These are phyloP conservation scores for Boletus semigastroideus DNA, from an alignment of 1,284 basidiomycete genomes.

Conservation along the genomic window DNA sequence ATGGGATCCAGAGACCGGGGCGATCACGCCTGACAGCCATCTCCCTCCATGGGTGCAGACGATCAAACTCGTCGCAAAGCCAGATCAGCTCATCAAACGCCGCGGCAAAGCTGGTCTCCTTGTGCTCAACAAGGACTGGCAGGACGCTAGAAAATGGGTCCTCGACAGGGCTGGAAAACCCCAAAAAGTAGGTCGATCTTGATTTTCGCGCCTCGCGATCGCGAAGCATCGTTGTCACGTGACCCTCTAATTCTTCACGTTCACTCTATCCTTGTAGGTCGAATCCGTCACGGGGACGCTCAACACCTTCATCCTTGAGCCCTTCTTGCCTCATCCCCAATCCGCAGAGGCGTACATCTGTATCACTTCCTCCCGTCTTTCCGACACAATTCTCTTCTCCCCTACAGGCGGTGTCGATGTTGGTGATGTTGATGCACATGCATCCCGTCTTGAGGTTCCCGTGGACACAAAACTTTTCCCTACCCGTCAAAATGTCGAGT, in stretches of 20 bases:
- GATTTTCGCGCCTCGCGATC: slow-evolving; percentile 5
- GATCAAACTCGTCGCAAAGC: slow-evolving; percentile 89
- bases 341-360: slow-evolving; percentile 98
- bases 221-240: slow-evolving; percentile 3
- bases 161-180: slow-evolving; percentile 88
- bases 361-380: slow-evolving; percentile 94
- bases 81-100: slow-evolving; percentile 99
- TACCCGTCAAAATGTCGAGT: slow-evolving; percentile 73
- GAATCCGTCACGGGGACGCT: slow-evolving; percentile 93
- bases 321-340: slow-evolving; percentile 94
- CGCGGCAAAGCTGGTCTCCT: slow-evolving; percentile 97
- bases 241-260: slow-evolving; percentile 5
- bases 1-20: slow-evolving; percentile 83
- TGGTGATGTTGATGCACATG: slow-evolving; percentile 98
- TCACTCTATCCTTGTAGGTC: slow-evolving; percentile 53
- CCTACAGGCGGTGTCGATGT: slow-evolving; percentile 99
- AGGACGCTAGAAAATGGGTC: slow-evolving; percentile 87
- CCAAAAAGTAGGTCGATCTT: slow-evolving; percentile 62
- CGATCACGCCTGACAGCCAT: slow-evolving; percentile 76
- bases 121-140: slow-evolving; percentile 92
- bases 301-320: slow-evolving; percentile 98
- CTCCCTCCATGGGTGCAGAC: slow-evolving; percentile 86
- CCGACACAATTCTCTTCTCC: slow-evolving; percentile 97
- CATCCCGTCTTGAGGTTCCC: slow-evolving; percentile 85
- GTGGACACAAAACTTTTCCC: slow-evolving; percentile 77